These are phyloP conservation scores for Chaetomium cochliodes DNA, from an alignment of 495 filamentous ascomycete genomes.

Conservation along the genomic window DNA sequence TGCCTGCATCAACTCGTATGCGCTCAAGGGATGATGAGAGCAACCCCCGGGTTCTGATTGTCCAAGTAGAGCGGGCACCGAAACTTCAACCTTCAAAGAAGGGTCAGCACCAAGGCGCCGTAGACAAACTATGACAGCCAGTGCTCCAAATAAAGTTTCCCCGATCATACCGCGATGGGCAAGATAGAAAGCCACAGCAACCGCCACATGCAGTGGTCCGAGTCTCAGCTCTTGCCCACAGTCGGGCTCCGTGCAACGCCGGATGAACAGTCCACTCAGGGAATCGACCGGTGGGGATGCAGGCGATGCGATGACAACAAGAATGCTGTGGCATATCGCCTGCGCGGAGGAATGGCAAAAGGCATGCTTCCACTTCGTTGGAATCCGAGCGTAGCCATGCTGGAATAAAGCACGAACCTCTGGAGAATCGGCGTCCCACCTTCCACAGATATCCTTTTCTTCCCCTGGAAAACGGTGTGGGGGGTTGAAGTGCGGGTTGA, in stretches of 20 bases:
- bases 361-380: slow-evolving; percentile 42
- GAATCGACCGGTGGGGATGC: slow-evolving; percentile 33
- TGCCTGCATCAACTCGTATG: not conserved
- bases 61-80: no score
- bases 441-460: slow-evolving; percentile 43
- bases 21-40: slow-evolving; percentile 12
- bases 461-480: slow-evolving; percentile 36
- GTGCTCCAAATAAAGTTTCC: slow-evolving; percentile 44
- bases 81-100: no score
- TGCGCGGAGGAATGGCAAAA: slow-evolving; percentile 47
- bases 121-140: slow-evolving; percentile 43
- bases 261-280: slow-evolving; percentile 40
- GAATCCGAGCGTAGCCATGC: slow-evolving; percentile 23
- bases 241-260: slow-evolving; percentile 32
- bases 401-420: slow-evolving; percentile 18
- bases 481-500: slow-evolving; percentile 24
- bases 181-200: slow-evolving; percentile 39
- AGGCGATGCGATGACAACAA: slow-evolving; percentile 22
- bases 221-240: slow-evolving; percentile 39
- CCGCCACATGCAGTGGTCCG: slow-evolving; percentile 40
- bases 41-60: slow-evolving; percentile 8
- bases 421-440: slow-evolving; percentile 43
- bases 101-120: slow-evolving; percentile 32
- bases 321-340: slow-evolving; percentile 44
- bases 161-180: slow-evolving; percentile 34